phyloP scores from a whole-genome alignment of 768 basidiomycete genomes.

The Suillus lakei region DNA sequence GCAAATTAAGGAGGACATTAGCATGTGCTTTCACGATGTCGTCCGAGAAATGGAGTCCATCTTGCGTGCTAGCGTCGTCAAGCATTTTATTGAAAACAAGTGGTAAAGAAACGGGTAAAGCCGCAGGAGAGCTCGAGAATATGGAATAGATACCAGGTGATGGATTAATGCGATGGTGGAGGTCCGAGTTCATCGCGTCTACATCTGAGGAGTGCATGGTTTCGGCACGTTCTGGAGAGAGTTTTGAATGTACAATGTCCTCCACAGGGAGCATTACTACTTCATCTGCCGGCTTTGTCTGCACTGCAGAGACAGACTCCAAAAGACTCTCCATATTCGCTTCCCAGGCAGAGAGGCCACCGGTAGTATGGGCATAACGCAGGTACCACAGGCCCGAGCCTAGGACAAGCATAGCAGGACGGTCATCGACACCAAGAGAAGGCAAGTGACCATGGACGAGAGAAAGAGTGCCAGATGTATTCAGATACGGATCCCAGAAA shows the following conservation, averaged over 20 bases:
- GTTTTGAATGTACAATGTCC: conserved; percentile 65
- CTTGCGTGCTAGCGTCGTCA: conserved; percentile 72
- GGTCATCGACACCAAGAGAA: conserved; percentile 15
- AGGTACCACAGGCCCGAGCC: conserved; percentile 93
- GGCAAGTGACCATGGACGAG: conserved; percentile 39
- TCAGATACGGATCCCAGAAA: conserved; percentile 89
- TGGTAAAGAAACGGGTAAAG: conserved; percentile 60
- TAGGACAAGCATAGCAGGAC: conserved; percentile 74
- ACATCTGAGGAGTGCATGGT: conserved; percentile 82
- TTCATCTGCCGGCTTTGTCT: conserved; percentile 61
- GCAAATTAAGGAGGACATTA: conserved; percentile 76
- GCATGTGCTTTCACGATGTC: conserved; percentile 69
- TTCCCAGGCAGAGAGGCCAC: conserved; percentile 82
- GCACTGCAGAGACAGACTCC: conserved; percentile 44
- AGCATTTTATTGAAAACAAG: conserved; percentile 84
- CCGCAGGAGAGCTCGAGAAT: conserved; percentile 24
- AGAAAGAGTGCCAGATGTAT: conserved; percentile 58
- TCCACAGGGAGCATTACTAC: conserved; percentile 82
- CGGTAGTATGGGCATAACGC: conserved; percentile 70
- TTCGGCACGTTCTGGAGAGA: conserved; percentile 63
- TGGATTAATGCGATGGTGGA: conserved; percentile 67
- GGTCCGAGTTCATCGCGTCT: conserved; percentile 90
- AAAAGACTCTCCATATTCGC: conserved; percentile 72
- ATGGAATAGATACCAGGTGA: conserved; percentile 34
- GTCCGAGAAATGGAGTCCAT: conserved; percentile 83